Percentiles rank a stretch among this genome's conserved stretches.
These are phyloP conservation scores for Alternaria dauci DNA, from an alignment of 2,329 filamentous ascomycete species.

Conservation along the genomic window DNA sequence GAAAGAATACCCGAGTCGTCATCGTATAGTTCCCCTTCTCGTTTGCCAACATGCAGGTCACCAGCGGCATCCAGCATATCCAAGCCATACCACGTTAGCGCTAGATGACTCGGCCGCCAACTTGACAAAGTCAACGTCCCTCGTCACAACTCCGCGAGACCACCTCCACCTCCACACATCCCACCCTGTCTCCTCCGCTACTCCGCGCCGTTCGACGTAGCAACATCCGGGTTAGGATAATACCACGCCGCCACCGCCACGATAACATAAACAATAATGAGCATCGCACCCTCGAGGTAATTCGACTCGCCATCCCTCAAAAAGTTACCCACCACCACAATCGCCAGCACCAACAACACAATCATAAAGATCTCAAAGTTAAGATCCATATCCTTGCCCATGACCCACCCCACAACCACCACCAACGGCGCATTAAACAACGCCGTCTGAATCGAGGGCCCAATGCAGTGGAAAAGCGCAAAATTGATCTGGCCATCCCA, in stretches of 20 bases:
- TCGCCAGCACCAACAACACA: conserved; percentile 79
- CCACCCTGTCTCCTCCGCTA: neutral
- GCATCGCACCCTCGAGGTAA: conserved; percentile 85
- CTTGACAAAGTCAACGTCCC: neutral
- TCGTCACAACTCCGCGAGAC: neutral
- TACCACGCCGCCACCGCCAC: conserved; percentile 69
- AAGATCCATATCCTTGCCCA: conserved; percentile 75
- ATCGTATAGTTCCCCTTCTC: too few species aligned
- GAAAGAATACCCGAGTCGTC: neutral
- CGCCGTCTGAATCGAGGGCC: conserved; percentile 87
- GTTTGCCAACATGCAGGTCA: too few species aligned
- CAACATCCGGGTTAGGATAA: conserved; percentile 63
- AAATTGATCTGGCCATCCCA: conserved; percentile 86
- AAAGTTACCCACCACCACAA: conserved; percentile 88
- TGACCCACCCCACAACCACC: conserved; percentile 82
- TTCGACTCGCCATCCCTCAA: conserved; percentile 88
- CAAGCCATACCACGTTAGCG: neutral
- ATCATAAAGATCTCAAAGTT: conserved; percentile 91
- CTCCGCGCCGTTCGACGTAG: conserved; percentile 33
- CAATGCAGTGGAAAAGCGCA: conserved; percentile 83
- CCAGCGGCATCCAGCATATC: fast-evolving
- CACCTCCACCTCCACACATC: fast-evolving
- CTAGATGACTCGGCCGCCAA: too few species aligned
- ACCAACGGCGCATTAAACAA: conserved; percentile 86
- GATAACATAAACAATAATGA: conserved; percentile 73